phyloP scores from a whole-genome alignment of 768 basidiomycete species.

The Lactarius tabidus region DNA sequence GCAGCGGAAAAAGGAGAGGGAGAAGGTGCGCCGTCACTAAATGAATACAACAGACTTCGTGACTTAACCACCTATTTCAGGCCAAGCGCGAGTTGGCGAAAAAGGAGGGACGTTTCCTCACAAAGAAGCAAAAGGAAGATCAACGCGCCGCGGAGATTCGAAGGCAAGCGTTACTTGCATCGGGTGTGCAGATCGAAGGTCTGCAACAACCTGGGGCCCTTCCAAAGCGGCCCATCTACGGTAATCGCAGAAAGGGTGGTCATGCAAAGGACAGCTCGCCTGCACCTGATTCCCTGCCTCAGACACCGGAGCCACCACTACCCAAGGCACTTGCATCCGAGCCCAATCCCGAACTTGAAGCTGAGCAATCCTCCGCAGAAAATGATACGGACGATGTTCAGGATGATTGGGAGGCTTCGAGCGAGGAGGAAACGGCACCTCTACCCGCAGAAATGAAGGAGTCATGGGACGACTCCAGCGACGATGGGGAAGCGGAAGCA shows the following conservation, averaged over 20 bases:
- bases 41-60: conserved; percentile 15
- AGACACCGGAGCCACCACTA: conserved; percentile 24
- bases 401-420: conserved; percentile 63
- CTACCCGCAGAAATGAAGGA: conserved; percentile 25
- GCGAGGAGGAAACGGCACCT: conserved; percentile 45
- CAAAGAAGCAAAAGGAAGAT: conserved; percentile 98
- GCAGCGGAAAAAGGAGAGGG: conserved; percentile 80
- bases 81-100: conserved; percentile 84
- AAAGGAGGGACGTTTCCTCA: conserved; percentile 91
- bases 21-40: conserved; percentile 52
- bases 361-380: conserved; percentile 29
- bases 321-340: conserved; percentile 24
- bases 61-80: conserved; percentile 37
- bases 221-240: conserved; percentile 77
- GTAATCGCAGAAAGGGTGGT: conserved; percentile 77
- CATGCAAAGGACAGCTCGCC: conserved; percentile 51
- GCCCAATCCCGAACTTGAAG: conserved; percentile 27
- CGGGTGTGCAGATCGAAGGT: conserved; percentile 88
- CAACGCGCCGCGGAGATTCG: conserved; percentile 86
- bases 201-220: conserved; percentile 56
- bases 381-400: conserved; percentile 34
- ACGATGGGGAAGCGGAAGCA: conserved; percentile 40
- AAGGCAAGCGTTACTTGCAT: conserved; percentile 83
- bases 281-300: conserved; percentile 49
- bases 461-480: conserved; percentile 49